A percentile compares a stretch with the other conserved stretches of the same genome.
Conservation (phyloP, 345 rosid species). For the Leavenworthia alabamica region DNA sequence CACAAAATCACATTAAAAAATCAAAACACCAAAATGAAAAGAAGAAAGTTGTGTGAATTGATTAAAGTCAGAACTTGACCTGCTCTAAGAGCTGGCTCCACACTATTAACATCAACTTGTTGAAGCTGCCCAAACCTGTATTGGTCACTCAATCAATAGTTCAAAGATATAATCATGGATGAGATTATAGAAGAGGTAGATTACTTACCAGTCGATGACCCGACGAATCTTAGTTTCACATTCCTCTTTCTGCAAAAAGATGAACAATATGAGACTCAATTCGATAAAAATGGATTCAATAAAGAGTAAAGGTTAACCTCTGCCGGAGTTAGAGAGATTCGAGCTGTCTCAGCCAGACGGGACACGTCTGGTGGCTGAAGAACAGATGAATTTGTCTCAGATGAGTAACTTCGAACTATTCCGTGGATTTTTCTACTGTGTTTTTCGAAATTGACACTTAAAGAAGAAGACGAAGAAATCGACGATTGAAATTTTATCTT, state of each 20-base stretch:
- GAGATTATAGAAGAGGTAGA: background rate
- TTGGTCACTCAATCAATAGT: too few relatives aligned
- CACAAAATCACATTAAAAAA: too few relatives aligned
- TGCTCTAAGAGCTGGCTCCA: conserved; percentile 80
- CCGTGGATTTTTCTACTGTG: background rate
- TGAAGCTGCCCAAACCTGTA: conserved; percentile 96
- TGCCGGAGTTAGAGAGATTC: conserved; percentile 57
- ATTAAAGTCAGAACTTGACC: conserved; percentile 32
- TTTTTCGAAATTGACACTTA: background rate
- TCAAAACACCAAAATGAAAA: background rate
- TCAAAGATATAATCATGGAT: background rate
- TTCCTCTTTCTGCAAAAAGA: conserved; percentile 44
- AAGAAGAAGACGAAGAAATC: conserved; percentile 1
- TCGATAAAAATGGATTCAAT: background rate
- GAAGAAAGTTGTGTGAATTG: background rate
- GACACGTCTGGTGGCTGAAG: conserved; percentile 62
- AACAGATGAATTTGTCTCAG: too few relatives aligned
- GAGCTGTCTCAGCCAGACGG: conserved; percentile 71
- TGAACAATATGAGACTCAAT: background rate
- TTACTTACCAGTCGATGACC: conserved; percentile 56
- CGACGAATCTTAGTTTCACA: conserved; percentile 63
- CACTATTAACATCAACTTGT: conserved; percentile 62
- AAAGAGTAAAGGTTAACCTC: conserved; percentile 39
- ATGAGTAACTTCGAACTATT: conserved; percentile 40
- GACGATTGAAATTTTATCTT: too few relatives aligned